A percentile compares a stretch with the other conserved stretches of the same genome.
Evolutionary conservation across 345 rosid genomes (phyloP).

Genomic region (Hibiscus trionum): DNA sequence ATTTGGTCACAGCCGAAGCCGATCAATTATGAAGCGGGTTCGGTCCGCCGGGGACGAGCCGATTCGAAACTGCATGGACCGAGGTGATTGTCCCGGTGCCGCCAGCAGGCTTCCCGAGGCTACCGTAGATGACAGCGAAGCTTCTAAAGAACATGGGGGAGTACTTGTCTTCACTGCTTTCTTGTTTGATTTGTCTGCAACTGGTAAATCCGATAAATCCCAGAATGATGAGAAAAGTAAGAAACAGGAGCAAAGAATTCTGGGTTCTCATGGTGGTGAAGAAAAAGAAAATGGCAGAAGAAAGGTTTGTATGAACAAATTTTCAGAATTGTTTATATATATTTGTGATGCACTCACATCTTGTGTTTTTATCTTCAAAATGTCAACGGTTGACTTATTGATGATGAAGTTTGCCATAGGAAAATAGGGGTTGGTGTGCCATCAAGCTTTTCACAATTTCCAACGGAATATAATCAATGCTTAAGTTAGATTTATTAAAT

Average conservation of each 20-base stretch:
- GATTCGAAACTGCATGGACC: slow-evolving; percentile 17
- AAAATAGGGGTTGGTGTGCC: too few species aligned
- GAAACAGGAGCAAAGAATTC: neutral
- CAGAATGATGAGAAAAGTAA: slow-evolving; percentile 8
- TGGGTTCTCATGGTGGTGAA: slow-evolving; percentile 8
- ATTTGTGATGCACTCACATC: neutral
- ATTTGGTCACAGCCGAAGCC: neutral
- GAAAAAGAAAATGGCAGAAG: neutral
- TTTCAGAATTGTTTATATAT: neutral
- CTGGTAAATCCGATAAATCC: neutral
- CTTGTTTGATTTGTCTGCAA: slow-evolving; percentile 11
- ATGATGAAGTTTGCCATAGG: too few species aligned
- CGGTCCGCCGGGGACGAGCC: slow-evolving; percentile 29
- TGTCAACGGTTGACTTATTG: neutral
- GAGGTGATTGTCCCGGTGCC: neutral
- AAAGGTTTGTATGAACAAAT: neutral
- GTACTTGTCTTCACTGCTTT: slow-evolving; percentile 2
- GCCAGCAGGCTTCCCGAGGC: slow-evolving; percentile 2
- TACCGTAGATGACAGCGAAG: slow-evolving; percentile 7
- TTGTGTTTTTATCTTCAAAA: neutral
- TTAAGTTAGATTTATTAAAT: too few species aligned
- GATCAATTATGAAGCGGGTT: slow-evolving; percentile 34
- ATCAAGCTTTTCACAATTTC: too few species aligned
- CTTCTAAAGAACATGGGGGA: slow-evolving; percentile 2
- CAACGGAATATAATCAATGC: too few species aligned